These are phyloP conservation scores for Penicillium odoratum DNA, from an alignment of 495 filamentous ascomycete species.

Conservation along the genomic window DNA sequence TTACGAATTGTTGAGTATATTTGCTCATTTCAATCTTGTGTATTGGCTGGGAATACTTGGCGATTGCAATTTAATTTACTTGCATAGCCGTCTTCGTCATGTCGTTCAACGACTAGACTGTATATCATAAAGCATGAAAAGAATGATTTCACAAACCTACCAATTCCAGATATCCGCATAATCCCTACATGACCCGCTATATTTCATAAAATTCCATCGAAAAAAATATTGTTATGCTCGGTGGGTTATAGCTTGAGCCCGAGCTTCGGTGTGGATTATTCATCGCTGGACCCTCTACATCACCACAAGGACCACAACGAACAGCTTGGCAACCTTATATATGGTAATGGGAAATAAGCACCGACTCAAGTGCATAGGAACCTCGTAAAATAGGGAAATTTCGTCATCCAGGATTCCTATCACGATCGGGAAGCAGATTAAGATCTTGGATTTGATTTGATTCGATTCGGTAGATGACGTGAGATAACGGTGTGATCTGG, in stretches of 20 bases:
- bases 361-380: neutral
- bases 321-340: neutral
- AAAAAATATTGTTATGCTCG: neutral
- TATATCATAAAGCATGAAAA: conserved; percentile 11
- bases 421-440: too few relatives aligned
- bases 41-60: neutral
- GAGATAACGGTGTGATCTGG: too few relatives aligned
- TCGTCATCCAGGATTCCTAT: neutral
- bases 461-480: too few relatives aligned
- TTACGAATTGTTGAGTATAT: neutral
- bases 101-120: conserved; percentile 5
- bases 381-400: neutral
- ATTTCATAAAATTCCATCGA: neutral
- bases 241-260: neutral
- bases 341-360: neutral
- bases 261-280: neutral
- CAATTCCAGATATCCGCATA: too few relatives aligned
- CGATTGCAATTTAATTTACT: neutral
- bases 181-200: too few relatives aligned
- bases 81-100: neutral
- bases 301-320: neutral
- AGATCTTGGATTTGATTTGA: too few relatives aligned
- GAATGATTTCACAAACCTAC: neutral
- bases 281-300: neutral
- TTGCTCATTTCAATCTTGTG: neutral